Percentiles rank a stretch among this genome's conserved stretches.
These are phyloP conservation scores for Penicillium janthinellum DNA, from an alignment of 2,329 filamentous ascomycete species.

Conservation along the genomic window DNA sequence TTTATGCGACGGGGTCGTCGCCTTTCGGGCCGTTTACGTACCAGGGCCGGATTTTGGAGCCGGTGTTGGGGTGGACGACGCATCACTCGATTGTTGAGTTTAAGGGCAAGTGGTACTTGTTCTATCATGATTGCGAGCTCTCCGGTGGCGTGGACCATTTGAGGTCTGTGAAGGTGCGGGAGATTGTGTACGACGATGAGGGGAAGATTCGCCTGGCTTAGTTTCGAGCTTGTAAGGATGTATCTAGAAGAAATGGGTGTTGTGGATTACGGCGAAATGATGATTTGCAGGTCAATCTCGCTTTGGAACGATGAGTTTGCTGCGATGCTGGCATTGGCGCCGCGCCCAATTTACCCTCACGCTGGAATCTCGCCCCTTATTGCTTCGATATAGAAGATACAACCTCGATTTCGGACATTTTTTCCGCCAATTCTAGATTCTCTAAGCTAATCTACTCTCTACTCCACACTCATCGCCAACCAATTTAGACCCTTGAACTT, in stretches of 20 bases:
- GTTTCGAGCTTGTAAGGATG: neutral
- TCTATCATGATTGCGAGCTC: conserved; percentile 73
- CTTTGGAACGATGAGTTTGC: too few species aligned
- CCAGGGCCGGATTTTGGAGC: conserved; percentile 70
- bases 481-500: too few species aligned
- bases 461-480: too few species aligned
- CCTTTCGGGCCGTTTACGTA: conserved; percentile 75
- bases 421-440: too few species aligned
- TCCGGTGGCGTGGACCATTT: conserved; percentile 71
- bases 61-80: conserved; percentile 78
- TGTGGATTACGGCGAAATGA: too few species aligned
- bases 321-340: too few species aligned
- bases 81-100: conserved; percentile 80
- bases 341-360: too few species aligned
- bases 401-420: too few species aligned
- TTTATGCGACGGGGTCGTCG: conserved; percentile 65
- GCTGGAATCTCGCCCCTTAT: too few species aligned
- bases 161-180: conserved; percentile 71
- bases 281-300: too few species aligned
- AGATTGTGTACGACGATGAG: conserved; percentile 70
- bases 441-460: too few species aligned
- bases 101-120: conserved; percentile 70
- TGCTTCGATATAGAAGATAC: too few species aligned
- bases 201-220: conserved; percentile 58
- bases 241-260: neutral